phyloP scores from a whole-genome alignment of 176 grass and related monocot genomes.

The Juncus effusus region DNA sequence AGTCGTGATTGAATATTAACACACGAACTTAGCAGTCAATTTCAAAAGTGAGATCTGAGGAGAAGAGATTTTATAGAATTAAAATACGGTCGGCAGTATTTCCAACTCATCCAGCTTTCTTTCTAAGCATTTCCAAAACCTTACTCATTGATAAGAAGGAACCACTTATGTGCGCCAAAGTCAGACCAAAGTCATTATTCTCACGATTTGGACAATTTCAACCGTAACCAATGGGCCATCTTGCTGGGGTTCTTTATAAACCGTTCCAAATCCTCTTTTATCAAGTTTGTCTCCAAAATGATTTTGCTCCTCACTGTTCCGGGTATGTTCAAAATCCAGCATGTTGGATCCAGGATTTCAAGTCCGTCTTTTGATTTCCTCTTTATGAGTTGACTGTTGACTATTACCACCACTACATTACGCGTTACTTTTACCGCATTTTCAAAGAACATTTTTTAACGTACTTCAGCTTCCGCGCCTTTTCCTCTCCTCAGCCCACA shows the following conservation, averaged over 20 bases:
- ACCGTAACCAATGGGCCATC: conserved; percentile 41
- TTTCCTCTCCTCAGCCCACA: too few relatives aligned
- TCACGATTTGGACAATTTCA: conserved; percentile 24
- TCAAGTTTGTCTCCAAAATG: conserved; percentile 35
- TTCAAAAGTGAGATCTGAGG: not conserved
- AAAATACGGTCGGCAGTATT: conserved; percentile 31
- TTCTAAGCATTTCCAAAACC: conserved; percentile 59
- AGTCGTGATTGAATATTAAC: too few relatives aligned
- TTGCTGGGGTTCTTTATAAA: conserved; percentile 34
- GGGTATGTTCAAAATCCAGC: too few relatives aligned
- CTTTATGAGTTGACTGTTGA: too few relatives aligned
- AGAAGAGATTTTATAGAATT: not conserved
- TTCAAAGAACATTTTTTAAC: too few relatives aligned
- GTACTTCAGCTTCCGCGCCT: too few relatives aligned
- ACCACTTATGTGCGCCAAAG: conserved; percentile 50
- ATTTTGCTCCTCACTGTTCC: not conserved
- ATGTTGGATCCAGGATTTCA: too few relatives aligned
- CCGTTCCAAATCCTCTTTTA: conserved; percentile 47
- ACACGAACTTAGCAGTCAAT: not conserved
- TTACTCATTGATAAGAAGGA: conserved; percentile 44
- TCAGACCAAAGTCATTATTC: conserved; percentile 55
- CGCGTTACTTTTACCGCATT: too few relatives aligned
- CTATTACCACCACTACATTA: too few relatives aligned
- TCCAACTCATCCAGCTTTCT: conserved; percentile 31
- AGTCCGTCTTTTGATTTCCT: too few relatives aligned